Base-by-base conservation (phyloP, 2,329 filamentous ascomycete genomes). In the Diaporthe sp. region DNA sequence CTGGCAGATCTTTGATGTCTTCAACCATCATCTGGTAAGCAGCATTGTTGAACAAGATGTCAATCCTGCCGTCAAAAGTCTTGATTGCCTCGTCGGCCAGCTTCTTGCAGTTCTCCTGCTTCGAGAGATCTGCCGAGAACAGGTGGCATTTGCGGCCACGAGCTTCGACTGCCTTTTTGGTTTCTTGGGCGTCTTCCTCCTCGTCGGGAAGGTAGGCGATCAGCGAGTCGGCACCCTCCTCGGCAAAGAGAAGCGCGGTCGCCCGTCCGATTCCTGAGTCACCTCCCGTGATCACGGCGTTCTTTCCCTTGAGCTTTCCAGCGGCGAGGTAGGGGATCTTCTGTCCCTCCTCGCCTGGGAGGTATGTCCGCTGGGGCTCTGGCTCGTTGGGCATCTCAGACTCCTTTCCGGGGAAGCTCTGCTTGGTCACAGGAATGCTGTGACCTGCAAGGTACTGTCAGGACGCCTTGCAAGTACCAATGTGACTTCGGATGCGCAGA, bases 261-360 rank as follows among this genome's bases (percentile, higher is more conserved):
- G 94, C 92, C 51, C 94, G 91, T 9, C 94, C 94, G 78, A 97
- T 96, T 2, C 94, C 94, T 9, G 90, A 93, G 83, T 96, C 94
- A 4, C 94, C 94, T 22, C 94, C 94, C 0, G 94, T 96, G 80
- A 97, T 96, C 75, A 97, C 84, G 10, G 94, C 94, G 76, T 91
- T 94, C 84, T 93, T 94, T 77, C 92, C 94, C 80, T 90, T 84
- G 9, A 97, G 90, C 85, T 97, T 97, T 67, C 91, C 92, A 1
- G 94, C 93, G 5, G 93, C 90, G 81, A 92, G 92, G 86, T 97
- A 96, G 65, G 89, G 89, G 80, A 94, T 90, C 79, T 90, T 92
- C 17, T 91, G 91, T 51, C 93, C 92, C 75, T 93, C 90, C 25
- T 90, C 88, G 20, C 74, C 74, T 9, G 76, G 76, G 8, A 77